A percentile compares a stretch with the other conserved stretches of the same genome.
phyloP scores from a whole-genome alignment of 345 rosid species.

The Moringa oleifera region DNA sequence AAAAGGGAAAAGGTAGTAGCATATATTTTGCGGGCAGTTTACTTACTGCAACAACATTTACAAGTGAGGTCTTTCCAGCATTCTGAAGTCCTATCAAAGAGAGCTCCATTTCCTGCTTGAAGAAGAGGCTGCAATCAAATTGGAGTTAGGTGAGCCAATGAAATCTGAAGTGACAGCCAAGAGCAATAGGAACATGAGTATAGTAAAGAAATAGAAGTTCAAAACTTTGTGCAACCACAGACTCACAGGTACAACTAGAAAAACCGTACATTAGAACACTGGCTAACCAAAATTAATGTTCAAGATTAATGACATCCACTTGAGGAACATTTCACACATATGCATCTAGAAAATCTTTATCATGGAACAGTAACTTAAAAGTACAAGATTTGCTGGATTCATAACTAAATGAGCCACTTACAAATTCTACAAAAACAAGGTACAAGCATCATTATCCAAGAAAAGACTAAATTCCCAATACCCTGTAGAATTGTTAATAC shows the following conservation, averaged over 20 bases:
- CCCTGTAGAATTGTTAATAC: not conserved
- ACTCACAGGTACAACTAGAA: not conserved
- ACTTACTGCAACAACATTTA: conserved; percentile 75
- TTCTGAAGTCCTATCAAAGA: conserved; percentile 87
- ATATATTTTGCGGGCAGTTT: not conserved
- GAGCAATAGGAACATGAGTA: not conserved
- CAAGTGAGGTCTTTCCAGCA: conserved; percentile 87
- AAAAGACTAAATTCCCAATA: too few relatives aligned
- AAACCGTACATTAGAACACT: not conserved
- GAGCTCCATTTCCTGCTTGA: conserved; percentile 86
- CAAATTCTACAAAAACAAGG: not conserved
- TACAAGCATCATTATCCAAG: not conserved
- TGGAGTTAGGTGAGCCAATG: not conserved
- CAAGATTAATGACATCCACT: conserved; percentile 1
- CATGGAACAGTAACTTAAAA: not conserved
- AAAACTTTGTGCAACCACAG: not conserved
- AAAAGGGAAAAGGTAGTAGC: not conserved
- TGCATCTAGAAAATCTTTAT: not conserved
- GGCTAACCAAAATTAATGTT: not conserved
- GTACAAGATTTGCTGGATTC: not conserved
- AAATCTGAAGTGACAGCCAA: not conserved
- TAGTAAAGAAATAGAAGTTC: not conserved
- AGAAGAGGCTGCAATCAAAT: conserved; percentile 56
- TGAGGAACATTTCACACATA: not conserved
- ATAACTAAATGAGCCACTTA: not conserved